Evolutionary conservation across 2,329 filamentous ascomycete species (phyloP).

Genomic region (Colletotrichum sp.): DNA sequence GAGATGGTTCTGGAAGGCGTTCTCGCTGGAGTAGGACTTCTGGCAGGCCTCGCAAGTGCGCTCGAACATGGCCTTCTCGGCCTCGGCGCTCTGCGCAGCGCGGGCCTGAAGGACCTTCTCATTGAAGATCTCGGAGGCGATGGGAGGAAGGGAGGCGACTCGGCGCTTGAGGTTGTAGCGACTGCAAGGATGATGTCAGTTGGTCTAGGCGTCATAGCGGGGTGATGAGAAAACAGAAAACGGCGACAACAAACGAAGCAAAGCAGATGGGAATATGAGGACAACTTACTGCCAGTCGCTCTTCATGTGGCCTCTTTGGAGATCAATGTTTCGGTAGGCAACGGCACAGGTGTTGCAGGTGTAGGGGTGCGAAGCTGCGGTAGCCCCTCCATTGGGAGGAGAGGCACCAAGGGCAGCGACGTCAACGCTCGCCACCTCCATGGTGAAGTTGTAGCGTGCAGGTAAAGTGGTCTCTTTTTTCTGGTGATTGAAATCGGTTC

Average conservation of each 20-base stretch:
- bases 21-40: slow-evolving; percentile 96
- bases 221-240: background rate
- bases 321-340: slow-evolving; percentile 90
- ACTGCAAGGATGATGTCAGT: slow-evolving; percentile 47
- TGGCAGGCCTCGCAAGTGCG: slow-evolving; percentile 81
- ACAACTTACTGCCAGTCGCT: slow-evolving; percentile 93
- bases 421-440: slow-evolving; percentile 46
- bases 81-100: slow-evolving; percentile 81
- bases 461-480: background rate
- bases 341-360: slow-evolving; percentile 99
- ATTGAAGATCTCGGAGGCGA: slow-evolving; percentile 90
- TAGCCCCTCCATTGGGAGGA: slow-evolving; percentile 32
- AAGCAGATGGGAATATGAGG: background rate
- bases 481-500: background rate
- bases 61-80: slow-evolving; percentile 88
- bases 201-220: background rate
- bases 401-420: slow-evolving; percentile 18
- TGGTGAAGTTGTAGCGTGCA: slow-evolving; percentile 31
- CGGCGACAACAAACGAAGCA: background rate
- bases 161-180: slow-evolving; percentile 96
- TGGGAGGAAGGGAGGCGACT: slow-evolving; percentile 87
- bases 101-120: slow-evolving; percentile 95
- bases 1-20: slow-evolving; percentile 92
- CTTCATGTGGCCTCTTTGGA: slow-evolving; percentile 96
- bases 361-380: slow-evolving; percentile 75